Percentiles rank a stretch among this genome's conserved stretches.
These are phyloP conservation scores for Berkeleyomyces rouxiae DNA, from an alignment of 2,329 filamentous ascomycete species.

Conservation along the genomic window DNA sequence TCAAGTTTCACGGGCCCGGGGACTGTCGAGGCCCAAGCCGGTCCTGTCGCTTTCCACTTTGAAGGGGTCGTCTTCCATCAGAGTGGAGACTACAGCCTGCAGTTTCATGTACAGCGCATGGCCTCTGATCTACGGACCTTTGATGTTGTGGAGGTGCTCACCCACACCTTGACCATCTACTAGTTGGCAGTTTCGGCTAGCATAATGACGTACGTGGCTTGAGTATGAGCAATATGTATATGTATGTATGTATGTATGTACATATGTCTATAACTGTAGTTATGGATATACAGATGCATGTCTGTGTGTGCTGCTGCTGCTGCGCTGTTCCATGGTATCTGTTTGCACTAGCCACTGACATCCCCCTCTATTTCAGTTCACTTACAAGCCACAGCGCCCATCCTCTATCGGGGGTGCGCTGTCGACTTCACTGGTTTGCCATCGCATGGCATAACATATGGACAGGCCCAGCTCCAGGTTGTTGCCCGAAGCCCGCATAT, in stretches of 20 bases:
- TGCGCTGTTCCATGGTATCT: background rate
- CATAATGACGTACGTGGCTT: background rate
- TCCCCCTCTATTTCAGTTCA: background rate
- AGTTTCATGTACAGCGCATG: background rate
- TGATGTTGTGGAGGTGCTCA: background rate
- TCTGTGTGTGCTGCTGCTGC: background rate
- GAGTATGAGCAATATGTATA: background rate
- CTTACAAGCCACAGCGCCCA: background rate
- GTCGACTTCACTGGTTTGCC: background rate
- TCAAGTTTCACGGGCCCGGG: background rate
- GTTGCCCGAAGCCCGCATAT: background rate
- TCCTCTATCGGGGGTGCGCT: background rate
- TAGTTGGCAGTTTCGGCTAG: background rate
- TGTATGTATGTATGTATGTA: background rate
- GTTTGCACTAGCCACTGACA: background rate
- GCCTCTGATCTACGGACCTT: background rate
- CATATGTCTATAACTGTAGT: background rate
- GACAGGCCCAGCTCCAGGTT: background rate
- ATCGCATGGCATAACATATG: background rate
- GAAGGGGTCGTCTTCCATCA: background rate
- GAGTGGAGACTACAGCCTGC: background rate
- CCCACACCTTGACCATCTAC: background rate
- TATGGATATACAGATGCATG: background rate
- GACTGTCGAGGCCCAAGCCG: background rate
- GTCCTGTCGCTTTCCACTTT: background rate